A percentile compares a stretch with the other conserved stretches of the same genome.
Conservation (phyloP, 768 basidiomycete species). For the Phlebiopsis flavidoalba region DNA sequence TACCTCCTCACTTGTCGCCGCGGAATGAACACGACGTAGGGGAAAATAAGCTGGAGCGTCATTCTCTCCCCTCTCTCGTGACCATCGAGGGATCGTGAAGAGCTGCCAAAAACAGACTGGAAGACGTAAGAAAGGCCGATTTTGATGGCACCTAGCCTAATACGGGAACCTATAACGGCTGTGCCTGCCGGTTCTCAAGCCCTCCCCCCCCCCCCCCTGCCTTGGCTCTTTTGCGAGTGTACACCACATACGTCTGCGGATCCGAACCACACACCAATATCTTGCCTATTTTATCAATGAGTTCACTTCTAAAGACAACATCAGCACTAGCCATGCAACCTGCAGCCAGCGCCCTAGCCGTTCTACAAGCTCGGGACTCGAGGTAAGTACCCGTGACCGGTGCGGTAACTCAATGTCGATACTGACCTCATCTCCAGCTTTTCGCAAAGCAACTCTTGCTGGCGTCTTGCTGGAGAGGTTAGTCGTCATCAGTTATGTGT, state of each 20-base stretch:
- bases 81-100: not conserved
- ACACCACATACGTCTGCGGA: not conserved
- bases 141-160: not conserved
- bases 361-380: not conserved
- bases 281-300: not conserved
- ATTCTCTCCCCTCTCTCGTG: not conserved
- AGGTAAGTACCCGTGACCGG: constrained; percentile 3
- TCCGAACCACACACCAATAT: not conserved
- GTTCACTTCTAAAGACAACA: not conserved
- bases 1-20: not conserved
- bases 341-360: not conserved
- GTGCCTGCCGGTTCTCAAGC: not conserved
- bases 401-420: not conserved
- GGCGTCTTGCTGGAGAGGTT: too few relatives aligned
- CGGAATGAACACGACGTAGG: not conserved
- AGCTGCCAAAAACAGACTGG: not conserved
- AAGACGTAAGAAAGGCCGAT: not conserved
- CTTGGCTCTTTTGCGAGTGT: not conserved
- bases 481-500: too few relatives aligned
- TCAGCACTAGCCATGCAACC: not conserved
- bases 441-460: constrained; percentile 30
- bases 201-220: not conserved
- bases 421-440: not conserved
- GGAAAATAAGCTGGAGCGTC: not conserved
- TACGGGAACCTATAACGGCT: not conserved